These are phyloP conservation scores for Flammula alnicola DNA, from an alignment of 1,284 basidiomycete species.

Conservation along the genomic window DNA sequence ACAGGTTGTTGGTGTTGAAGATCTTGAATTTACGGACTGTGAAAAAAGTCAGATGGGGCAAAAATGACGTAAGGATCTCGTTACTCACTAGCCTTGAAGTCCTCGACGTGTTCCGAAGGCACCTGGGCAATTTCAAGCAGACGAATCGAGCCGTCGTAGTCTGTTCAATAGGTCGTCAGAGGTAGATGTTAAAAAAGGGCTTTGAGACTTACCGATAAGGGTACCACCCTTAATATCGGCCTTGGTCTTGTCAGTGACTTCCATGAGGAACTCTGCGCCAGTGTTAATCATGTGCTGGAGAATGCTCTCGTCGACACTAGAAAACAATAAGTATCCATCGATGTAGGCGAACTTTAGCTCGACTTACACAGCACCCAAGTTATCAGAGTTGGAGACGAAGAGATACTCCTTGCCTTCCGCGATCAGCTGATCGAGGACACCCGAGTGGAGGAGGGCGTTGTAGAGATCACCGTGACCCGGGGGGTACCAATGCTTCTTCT, in stretches of 20 bases:
- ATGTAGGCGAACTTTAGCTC: conserved; percentile 19
- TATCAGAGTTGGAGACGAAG: conserved; percentile 99
- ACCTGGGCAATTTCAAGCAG: conserved; percentile 99
- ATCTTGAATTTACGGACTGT: conserved; percentile 90
- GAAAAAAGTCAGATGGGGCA: conserved; percentile 31
- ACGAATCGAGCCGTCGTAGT: conserved; percentile 94
- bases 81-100: conserved; percentile 89
- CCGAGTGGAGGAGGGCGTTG: conserved; percentile 93
- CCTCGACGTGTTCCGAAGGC: conserved; percentile 96
- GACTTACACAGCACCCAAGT: conserved; percentile 96
- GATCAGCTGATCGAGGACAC: conserved; percentile 94
- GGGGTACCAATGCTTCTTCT: conserved; percentile 98
- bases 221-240: conserved; percentile 99
- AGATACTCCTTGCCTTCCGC: conserved; percentile 98
- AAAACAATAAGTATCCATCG: conserved; percentile 16
- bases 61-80: conserved; percentile 7
- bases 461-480: conserved; percentile 99
- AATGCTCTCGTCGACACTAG: conserved; percentile 80
- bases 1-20: conserved; percentile 98
- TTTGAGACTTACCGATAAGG: conserved; percentile 61
- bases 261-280: conserved; percentile 94
- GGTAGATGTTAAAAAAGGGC: background rate
- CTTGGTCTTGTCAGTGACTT: conserved; percentile 99
- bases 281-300: conserved; percentile 91
- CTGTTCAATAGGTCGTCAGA: conserved; percentile 34